phyloP scores from a whole-genome alignment of 108 stramenopile genomes.

The Cylindrotheca fusiformis region DNA sequence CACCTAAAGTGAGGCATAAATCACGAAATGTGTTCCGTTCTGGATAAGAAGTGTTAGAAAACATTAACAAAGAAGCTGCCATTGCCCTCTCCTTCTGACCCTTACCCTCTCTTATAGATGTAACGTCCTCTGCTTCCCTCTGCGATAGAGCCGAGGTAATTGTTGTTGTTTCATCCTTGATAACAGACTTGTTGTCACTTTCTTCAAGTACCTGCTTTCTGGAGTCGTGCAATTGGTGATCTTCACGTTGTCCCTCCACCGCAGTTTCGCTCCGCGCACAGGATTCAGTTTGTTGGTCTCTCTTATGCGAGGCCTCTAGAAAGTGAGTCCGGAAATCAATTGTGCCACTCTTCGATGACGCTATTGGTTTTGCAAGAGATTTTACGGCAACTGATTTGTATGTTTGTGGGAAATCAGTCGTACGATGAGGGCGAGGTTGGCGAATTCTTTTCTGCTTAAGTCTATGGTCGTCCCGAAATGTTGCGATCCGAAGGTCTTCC shows the following conservation, averaged over 20 bases:
- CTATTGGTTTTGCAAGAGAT: constrained; percentile 21
- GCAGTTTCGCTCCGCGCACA: constrained; percentile 71
- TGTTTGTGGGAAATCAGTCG: constrained; percentile 8
- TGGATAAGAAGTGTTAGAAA: background rate
- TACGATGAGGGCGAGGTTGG: background rate
- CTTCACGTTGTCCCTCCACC: constrained; percentile 41
- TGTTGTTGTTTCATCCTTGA: constrained; percentile 68
- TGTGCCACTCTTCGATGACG: constrained; percentile 11
- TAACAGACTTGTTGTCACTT: constrained; percentile 39
- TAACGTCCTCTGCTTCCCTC: constrained; percentile 56
- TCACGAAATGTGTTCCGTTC: constrained; percentile 76
- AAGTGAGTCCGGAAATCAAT: constrained; percentile 21
- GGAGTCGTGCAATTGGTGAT: constrained; percentile 15
- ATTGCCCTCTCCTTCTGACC: background rate
- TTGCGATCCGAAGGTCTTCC: constrained; percentile 47
- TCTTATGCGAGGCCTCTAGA: constrained; percentile 24
- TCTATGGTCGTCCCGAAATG: constrained; percentile 39
- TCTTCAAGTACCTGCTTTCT: constrained; percentile 26
- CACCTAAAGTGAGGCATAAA: constrained; percentile 77
- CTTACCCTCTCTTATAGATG: constrained; percentile 43
- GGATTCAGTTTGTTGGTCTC: constrained; percentile 33
- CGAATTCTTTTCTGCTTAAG: constrained; percentile 10
- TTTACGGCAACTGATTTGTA: constrained; percentile 19
- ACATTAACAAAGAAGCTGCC: background rate
- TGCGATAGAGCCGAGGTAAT: constrained; percentile 66